These are phyloP conservation scores for Cicer pinnatifidum DNA, from an alignment of 306 rosid species.

Conservation along the genomic window DNA sequence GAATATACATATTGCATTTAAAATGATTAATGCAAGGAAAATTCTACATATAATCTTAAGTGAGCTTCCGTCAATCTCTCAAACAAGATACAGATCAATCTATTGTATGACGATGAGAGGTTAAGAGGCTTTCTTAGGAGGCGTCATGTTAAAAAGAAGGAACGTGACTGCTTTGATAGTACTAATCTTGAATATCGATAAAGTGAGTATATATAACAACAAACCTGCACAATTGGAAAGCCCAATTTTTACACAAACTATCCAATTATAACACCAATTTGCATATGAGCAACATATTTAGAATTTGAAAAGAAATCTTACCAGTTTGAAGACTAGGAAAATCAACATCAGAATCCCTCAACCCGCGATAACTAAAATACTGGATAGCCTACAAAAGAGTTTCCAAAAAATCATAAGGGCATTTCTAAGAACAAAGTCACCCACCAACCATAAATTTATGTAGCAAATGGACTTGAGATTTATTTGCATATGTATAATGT, in stretches of 20 bases:
- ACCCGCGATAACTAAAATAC: background rate
- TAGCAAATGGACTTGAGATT: background rate
- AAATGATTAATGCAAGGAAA: too few species aligned
- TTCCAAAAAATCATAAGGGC: conserved; percentile 21
- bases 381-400: conserved; percentile 40
- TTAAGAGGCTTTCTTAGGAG: conserved; percentile 68
- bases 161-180: conserved; percentile 44
- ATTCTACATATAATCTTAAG: too few species aligned
- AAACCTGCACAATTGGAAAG: conserved; percentile 50
- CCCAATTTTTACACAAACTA: background rate
- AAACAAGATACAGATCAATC: too few species aligned
- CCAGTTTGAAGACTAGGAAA: conserved; percentile 38
- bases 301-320: conserved; percentile 13
- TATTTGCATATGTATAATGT: too few species aligned
- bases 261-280: background rate
- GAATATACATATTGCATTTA: too few species aligned
- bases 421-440: conserved; percentile 16
- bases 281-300: conserved; percentile 9
- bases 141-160: conserved; percentile 75
- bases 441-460: conserved; percentile 11
- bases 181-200: conserved; percentile 36
- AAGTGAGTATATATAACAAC: conserved; percentile 45
- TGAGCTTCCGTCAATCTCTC: too few species aligned
- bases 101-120: background rate
- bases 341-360: background rate